Conservation (phyloP, 768 basidiomycete genomes). For the Pisolithus microcarpus region DNA sequence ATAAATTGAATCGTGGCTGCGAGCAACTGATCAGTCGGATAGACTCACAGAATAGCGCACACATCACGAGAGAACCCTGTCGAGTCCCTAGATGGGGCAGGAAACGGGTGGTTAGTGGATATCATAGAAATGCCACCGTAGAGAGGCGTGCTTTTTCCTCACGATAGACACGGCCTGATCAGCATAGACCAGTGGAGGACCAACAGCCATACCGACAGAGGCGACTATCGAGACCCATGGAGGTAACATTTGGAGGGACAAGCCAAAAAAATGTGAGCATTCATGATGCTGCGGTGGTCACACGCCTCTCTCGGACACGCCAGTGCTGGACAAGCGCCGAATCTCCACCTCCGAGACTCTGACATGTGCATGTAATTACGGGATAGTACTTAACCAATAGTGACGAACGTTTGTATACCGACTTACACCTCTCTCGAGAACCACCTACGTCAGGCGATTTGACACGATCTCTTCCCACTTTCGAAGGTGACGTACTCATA, state of each 20-base stretch:
- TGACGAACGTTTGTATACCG: too few relatives aligned
- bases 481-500: too few relatives aligned
- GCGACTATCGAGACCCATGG: constrained; percentile 64
- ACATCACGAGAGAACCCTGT: constrained; percentile 84
- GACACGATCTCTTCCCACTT: too few relatives aligned
- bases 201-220: constrained; percentile 78
- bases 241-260: constrained; percentile 28
- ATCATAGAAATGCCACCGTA: constrained; percentile 1
- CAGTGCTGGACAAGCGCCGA: too few relatives aligned
- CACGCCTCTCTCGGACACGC: too few relatives aligned
- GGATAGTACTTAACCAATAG: too few relatives aligned
- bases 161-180: constrained; percentile 81
- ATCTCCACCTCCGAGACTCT: too few relatives aligned
- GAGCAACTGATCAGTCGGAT: background rate
- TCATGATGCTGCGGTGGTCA: background rate
- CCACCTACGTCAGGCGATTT: too few relatives aligned
- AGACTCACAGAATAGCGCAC: constrained; percentile 68
- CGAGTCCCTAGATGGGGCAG: constrained; percentile 52
- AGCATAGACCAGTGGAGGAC: constrained; percentile 77
- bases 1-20: constrained; percentile 5
- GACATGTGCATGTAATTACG: too few relatives aligned
- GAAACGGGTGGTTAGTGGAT: constrained; percentile 2
- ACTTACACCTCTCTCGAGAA: too few relatives aligned
- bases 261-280: background rate
- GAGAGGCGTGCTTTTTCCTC: constrained; percentile 51